Percentiles rank a stretch among this genome's conserved stretches.
Evolutionary conservation across 2,329 filamentous ascomycete species (phyloP).

Genomic region (Pseudonectria buxi): DNA sequence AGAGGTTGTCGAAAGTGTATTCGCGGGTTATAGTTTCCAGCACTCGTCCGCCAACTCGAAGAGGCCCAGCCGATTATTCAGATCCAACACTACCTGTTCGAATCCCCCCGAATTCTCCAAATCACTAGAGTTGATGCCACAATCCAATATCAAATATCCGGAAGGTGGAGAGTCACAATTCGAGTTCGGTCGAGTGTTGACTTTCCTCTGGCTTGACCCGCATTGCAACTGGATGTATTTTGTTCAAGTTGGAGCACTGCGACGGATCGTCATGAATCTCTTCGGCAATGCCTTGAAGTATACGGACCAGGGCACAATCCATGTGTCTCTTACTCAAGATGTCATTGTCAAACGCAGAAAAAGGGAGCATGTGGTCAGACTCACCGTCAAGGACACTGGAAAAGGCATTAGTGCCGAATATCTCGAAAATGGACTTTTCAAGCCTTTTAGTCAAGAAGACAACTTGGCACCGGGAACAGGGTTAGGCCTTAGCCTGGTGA

Average conservation of each 20-base stretch:
- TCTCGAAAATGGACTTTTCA: slow-evolving; percentile 52
- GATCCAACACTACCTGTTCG: neutral
- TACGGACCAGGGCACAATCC: slow-evolving; percentile 33
- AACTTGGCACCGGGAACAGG: slow-evolving; percentile 53
- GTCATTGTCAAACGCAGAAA: neutral
- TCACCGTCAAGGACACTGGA: slow-evolving; percentile 57
- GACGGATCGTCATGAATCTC: slow-evolving; percentile 55
- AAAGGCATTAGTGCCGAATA: slow-evolving; percentile 59
- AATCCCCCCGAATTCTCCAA: slow-evolving; percentile 7
- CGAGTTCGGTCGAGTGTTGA: slow-evolving; percentile 17
- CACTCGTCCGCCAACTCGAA: slow-evolving; percentile 11
- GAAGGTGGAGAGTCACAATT: slow-evolving; percentile 1
- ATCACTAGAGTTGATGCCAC: slow-evolving; percentile 36
- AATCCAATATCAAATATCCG: slow-evolving; percentile 6
- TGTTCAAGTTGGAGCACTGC: slow-evolving; percentile 44
- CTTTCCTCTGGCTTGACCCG: slow-evolving; percentile 34
- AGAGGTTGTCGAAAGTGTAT: slow-evolving; percentile 41
- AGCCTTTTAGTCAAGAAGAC: slow-evolving; percentile 59
- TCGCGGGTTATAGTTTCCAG: slow-evolving; percentile 37
- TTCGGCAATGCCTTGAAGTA: slow-evolving; percentile 59
- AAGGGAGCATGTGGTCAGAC: slow-evolving; percentile 14
- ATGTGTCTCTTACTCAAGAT: slow-evolving; percentile 21
- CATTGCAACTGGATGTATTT: slow-evolving; percentile 44
- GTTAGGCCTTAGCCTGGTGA: slow-evolving; percentile 59
- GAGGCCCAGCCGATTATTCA: neutral